These are phyloP conservation scores for Fistulinella cinereoalba DNA, from an alignment of 1,284 basidiomycete species.

Conservation along the genomic window DNA sequence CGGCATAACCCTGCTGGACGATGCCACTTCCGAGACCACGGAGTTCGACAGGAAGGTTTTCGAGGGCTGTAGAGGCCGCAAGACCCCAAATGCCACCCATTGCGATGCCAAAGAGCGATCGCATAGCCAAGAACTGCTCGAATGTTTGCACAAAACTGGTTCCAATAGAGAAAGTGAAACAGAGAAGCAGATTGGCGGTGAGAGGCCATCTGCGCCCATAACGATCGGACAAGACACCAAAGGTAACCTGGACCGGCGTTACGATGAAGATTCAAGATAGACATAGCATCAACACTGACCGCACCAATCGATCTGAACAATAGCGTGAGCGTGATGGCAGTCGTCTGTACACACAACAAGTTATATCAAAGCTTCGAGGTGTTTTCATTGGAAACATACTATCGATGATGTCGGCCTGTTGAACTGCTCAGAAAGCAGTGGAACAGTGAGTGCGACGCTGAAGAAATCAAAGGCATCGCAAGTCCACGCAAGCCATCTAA, in stretches of 20 bases:
- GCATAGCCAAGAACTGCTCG: conserved; percentile 64
- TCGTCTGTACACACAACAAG: conserved; percentile 47
- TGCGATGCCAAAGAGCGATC: conserved; percentile 79
- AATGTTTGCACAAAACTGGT: conserved; percentile 70
- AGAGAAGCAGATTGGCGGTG: conserved; percentile 70
- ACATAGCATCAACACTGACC: conserved; percentile 36
- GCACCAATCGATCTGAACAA: conserved; percentile 89
- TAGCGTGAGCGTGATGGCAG: conserved; percentile 89
- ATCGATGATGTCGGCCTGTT: conserved; percentile 47
- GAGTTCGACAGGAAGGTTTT: conserved; percentile 85
- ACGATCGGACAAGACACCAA: conserved; percentile 81
- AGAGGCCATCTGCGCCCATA: conserved; percentile 94
- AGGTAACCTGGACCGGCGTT: conserved; percentile 50
- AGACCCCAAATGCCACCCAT: conserved; percentile 89
- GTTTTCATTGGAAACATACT: conserved; percentile 39
- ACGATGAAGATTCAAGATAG: neutral
- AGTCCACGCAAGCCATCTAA: conserved; percentile 75
- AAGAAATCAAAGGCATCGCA: conserved; percentile 85
- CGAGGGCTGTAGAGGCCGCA: conserved; percentile 74
- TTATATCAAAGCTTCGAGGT: neutral
- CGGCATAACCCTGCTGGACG: conserved; percentile 80
- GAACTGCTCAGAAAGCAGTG: conserved; percentile 56
- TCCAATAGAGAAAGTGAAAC: conserved; percentile 75
- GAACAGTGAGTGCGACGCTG: conserved; percentile 73
- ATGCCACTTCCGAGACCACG: conserved; percentile 90